A percentile compares a stretch with the other conserved stretches of the same genome.
phyloP scores from a whole-genome alignment of 2,329 filamentous ascomycete species.

The Amauroascus niger region DNA sequence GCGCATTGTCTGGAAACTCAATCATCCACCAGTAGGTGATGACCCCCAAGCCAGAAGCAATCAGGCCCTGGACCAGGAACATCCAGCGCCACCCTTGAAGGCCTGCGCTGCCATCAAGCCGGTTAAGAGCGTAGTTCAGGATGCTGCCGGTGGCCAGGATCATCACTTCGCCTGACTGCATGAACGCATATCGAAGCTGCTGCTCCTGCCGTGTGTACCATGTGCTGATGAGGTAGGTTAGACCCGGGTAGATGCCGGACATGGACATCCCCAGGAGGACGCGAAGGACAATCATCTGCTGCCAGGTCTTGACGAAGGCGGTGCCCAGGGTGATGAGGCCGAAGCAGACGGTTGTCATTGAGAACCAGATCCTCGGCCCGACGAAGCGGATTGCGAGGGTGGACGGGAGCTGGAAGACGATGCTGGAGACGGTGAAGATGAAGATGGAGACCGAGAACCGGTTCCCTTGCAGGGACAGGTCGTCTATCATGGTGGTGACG shows the following conservation, averaged over 20 bases:
- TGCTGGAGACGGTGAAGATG: constrained; percentile 60
- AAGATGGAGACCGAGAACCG: constrained; percentile 62
- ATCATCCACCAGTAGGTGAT: constrained; percentile 61
- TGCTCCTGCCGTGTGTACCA: constrained; percentile 58
- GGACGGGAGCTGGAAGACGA: constrained; percentile 58
- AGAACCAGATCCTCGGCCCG: constrained; percentile 55
- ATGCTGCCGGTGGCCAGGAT: constrained; percentile 57
- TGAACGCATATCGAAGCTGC: constrained; percentile 55
- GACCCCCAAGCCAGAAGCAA: constrained; percentile 50
- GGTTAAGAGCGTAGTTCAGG: constrained; percentile 60
- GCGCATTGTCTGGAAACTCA: constrained; percentile 55
- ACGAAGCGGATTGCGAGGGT: constrained; percentile 57
- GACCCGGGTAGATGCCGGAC: constrained; percentile 39
- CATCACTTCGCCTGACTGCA: constrained; percentile 56
- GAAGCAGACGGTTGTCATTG: constrained; percentile 50
- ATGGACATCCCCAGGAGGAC: constrained; percentile 57
- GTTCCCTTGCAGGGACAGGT: constrained; percentile 55
- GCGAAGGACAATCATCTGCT: constrained; percentile 58
- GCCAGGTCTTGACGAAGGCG: constrained; percentile 58
- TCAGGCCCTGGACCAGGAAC: constrained; percentile 56
- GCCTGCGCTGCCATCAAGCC: constrained; percentile 47
- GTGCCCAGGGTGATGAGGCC: constrained; percentile 59
- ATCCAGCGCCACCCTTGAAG: constrained; percentile 59
- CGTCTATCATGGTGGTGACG: constrained; percentile 57
- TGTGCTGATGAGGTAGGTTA: constrained; percentile 41